Base-by-base conservation (phyloP, 2,329 filamentous ascomycete species). In the Didymella pomorum region DNA sequence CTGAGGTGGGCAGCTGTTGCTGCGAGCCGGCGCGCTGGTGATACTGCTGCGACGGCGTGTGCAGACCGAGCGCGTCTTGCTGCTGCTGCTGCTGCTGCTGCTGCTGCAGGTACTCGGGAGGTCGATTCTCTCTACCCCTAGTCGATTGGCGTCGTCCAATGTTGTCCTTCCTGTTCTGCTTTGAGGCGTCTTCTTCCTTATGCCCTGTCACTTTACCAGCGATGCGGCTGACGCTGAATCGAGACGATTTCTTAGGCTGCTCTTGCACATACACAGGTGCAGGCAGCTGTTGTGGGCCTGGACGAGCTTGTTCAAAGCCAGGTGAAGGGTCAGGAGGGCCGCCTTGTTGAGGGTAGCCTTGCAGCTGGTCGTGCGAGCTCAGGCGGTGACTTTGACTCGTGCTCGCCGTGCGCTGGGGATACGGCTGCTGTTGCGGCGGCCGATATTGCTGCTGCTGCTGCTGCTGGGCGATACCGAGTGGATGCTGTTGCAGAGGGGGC, bases 141-240 rank as follows among this genome's bases (percentile, higher is more conserved):
- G 76, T 72, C 8, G 76, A 78, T 49, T 71, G 66, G 37, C 69
- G 71, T 54, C 76, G 62, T 43, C 65, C 68, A 33, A 77, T 48
- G 10, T 69, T 69, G 64, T 66, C 69, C 66, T 74, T 76, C 64
- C 60, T 69, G 16, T 66, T 50, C 47, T 70, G 63, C 58, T 70
- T 70, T 28, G 68, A 52, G 23, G 37, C 56, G 42, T 76, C 73
- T 8, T 74, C 72, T 44, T 76, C 71, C 62, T 75, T 72, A 64
- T 74, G 72, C 16, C 56, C 56, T 14, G 62, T 63, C 25, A 76
- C 52, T 4, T 69, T 67, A 20, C 66, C 71, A 25, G 65, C 68
- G 29, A 76, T 69, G 58, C 73, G 73, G 62, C 71, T 74, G 58
- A 72, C 72, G 62, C 71, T 74, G 58, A 72, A 67, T 20, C 74